Evolutionary conservation across 1,139 yeast species (phyloP).

Genomic region (Arxiozyma bovina): DNA sequence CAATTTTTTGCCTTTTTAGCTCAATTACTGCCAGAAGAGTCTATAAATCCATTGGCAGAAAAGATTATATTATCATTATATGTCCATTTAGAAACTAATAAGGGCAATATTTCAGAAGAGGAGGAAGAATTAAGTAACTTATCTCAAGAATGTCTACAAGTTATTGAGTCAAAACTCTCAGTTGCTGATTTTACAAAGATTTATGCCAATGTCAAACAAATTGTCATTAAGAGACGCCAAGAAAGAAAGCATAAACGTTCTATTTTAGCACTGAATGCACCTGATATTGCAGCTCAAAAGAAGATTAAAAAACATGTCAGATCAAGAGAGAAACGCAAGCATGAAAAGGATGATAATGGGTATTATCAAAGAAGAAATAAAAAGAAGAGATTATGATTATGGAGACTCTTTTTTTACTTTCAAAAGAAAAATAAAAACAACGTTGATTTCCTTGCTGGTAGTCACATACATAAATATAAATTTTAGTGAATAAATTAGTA

Average conservation of each 20-base stretch:
- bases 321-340: slow-evolving; percentile 67
- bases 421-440: neutral
- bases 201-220: slow-evolving; percentile 55
- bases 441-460: neutral
- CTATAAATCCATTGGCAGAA: slow-evolving; percentile 37
- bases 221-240: slow-evolving; percentile 53
- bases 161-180: slow-evolving; percentile 65
- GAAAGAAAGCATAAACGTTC: slow-evolving; percentile 74
- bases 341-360: slow-evolving; percentile 68
- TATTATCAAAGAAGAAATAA: slow-evolving; percentile 59
- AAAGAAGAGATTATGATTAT: slow-evolving; percentile 26
- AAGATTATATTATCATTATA: slow-evolving; percentile 53
- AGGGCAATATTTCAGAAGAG: slow-evolving; percentile 31
- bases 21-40: slow-evolving; percentile 40
- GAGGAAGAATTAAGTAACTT: slow-evolving; percentile 47
- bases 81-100: slow-evolving; percentile 41
- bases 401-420: too few species aligned
- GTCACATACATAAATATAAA: neutral
- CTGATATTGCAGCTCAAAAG: slow-evolving; percentile 70
- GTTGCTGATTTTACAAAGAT: slow-evolving; percentile 59
- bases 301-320: slow-evolving; percentile 69
- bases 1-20: slow-evolving; percentile 50
- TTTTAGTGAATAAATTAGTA: neutral
- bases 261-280: slow-evolving; percentile 67
- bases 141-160: slow-evolving; percentile 59